These are phyloP conservation scores for Aureobasidium namibiae DNA, from an alignment of 2,329 filamentous ascomycete species.

Conservation along the genomic window DNA sequence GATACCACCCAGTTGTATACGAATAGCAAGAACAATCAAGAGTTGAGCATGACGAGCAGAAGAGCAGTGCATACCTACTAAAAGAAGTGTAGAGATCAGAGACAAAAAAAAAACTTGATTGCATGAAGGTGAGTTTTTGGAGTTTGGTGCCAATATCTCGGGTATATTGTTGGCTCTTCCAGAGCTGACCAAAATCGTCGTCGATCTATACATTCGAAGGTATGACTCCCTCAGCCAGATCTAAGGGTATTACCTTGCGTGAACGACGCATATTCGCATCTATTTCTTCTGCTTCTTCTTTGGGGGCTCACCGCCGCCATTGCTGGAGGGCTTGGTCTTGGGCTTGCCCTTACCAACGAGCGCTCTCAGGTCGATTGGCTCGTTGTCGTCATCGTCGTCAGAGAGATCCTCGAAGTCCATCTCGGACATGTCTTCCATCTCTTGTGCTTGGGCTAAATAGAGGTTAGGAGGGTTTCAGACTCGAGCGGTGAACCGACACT, in stretches of 20 bases:
- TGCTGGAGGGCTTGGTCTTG: slow-evolving; percentile 22
- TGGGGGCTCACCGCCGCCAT: slow-evolving; percentile 22
- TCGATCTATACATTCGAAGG: neutral
- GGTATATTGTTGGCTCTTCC: neutral
- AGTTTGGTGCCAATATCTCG: neutral
- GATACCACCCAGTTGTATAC: too few relatives aligned
- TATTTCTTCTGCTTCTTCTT: slow-evolving; percentile 32
- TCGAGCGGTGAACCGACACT: slow-evolving; percentile 31
- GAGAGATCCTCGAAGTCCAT: slow-evolving; percentile 45
- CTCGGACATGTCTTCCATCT: slow-evolving; percentile 47
- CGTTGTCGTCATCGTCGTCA: slow-evolving; percentile 48
- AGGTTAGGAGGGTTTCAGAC: neutral
- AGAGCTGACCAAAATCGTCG: neutral
- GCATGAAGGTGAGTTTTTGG: neutral
- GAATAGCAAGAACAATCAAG: neutral
- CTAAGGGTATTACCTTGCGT: neutral
- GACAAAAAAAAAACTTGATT: neutral
- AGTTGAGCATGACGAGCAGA: neutral
- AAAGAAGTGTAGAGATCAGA: too few relatives aligned
- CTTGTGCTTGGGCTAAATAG: slow-evolving; percentile 47
- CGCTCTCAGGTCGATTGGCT: slow-evolving; percentile 38
- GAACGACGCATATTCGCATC: neutral
- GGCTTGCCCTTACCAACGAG: slow-evolving; percentile 39
- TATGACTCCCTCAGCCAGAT: neutral
- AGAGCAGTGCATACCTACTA: neutral